Evolutionary conservation across 2,329 filamentous ascomycete genomes (phyloP).

Genomic region (Colletotrichum aenigma): DNA sequence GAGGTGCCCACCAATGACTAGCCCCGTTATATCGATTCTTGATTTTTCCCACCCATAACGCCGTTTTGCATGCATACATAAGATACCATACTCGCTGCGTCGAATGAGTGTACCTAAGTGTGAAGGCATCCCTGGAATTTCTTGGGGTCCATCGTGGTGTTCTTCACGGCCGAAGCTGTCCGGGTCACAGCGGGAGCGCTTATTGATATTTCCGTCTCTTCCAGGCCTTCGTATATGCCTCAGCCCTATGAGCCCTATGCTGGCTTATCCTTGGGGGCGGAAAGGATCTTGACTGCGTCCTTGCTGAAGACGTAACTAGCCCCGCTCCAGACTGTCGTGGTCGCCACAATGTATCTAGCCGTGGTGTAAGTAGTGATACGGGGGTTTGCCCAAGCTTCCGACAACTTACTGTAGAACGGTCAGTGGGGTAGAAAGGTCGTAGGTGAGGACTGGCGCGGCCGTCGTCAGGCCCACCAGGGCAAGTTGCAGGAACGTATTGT

Average conservation of each 20-base stretch:
- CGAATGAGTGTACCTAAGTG: not conserved
- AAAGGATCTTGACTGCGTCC: constrained; percentile 87
- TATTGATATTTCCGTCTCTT: not conserved
- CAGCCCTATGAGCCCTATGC: not conserved
- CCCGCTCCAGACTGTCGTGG: constrained; percentile 92
- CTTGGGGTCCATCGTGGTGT: not conserved
- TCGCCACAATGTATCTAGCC: constrained; percentile 79
- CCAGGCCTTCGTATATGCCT: not conserved
- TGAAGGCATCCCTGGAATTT: not conserved
- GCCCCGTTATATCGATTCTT: not conserved
- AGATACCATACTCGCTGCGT: not conserved
- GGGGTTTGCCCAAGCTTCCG: not conserved
- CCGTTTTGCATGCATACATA: not conserved
- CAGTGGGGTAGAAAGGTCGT: constrained; percentile 59
- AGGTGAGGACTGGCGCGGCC: constrained; percentile 75
- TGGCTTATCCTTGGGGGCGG: constrained; percentile 24
- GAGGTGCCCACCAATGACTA: not conserved
- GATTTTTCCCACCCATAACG: not conserved
- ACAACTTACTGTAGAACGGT: constrained; percentile 66
- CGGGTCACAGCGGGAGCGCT: not conserved
- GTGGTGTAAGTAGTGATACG: constrained; percentile 31
- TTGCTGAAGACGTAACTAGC: constrained; percentile 91
- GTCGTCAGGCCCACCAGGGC: constrained; percentile 85
- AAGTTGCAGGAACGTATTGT: constrained; percentile 93
- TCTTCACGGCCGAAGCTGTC: not conserved